A percentile compares a stretch with the other conserved stretches of the same genome.
Evolutionary conservation across 2,329 filamentous ascomycete genomes (phyloP).

Genomic region (Pseudocercospora fuligena): DNA sequence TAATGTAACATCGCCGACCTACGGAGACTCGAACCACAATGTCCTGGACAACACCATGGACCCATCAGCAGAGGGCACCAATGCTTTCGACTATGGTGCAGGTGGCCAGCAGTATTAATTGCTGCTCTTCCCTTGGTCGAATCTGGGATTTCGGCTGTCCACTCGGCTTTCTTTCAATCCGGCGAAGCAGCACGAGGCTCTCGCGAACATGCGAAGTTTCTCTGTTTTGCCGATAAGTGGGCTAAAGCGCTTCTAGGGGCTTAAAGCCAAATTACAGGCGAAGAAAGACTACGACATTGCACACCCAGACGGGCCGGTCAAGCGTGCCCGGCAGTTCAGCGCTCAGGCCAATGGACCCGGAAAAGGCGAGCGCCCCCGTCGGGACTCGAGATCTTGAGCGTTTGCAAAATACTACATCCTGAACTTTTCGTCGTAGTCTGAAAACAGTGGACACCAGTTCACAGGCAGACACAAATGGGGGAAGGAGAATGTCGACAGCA

Average conservation of each 20-base stretch:
- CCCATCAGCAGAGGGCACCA: conserved; percentile 46
- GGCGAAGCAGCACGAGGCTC: neutral
- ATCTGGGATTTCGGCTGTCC: neutral
- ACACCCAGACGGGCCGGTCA: neutral
- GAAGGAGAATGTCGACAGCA: neutral
- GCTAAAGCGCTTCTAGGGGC: neutral
- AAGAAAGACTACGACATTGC: neutral
- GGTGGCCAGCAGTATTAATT: conserved; percentile 23
- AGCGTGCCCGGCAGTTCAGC: neutral
- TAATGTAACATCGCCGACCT: conserved; percentile 37
- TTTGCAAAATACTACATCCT: neutral
- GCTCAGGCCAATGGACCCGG: no score
- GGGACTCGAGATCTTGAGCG: neutral
- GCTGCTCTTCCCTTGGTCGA: neutral
- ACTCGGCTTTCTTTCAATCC: neutral
- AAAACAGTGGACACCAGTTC: neutral
- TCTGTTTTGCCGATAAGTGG: neutral
- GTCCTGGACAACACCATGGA: conserved; percentile 50
- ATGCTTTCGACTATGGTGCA: conserved; percentile 42
- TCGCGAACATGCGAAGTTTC: neutral
- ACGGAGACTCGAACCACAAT: conserved; percentile 47
- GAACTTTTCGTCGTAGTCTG: neutral
- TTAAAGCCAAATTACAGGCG: neutral
- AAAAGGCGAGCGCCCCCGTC: neutral
- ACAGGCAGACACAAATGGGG: neutral